Evolutionary conservation across 208 protist species (phyloP), one percentile per base, ranked within the genome.

Genomic region (Acanthamoeba royreba): DNA sequence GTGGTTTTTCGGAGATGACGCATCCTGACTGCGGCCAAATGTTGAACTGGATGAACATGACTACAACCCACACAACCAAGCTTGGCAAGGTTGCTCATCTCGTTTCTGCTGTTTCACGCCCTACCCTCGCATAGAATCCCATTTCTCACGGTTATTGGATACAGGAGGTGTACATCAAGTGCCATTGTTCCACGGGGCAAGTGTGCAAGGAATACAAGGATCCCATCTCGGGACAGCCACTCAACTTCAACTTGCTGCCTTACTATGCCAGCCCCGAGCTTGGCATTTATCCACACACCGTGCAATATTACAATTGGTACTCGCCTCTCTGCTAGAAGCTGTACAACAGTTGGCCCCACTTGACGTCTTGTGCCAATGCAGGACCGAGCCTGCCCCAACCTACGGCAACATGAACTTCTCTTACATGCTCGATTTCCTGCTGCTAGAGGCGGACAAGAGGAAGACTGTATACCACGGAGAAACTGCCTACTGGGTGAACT

Each of bases 211-310:
- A 85, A 22, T 92, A 58, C 47, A 45, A 43, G 63, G 93, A 94
- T 45, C 93, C 93, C 53, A 4, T 55, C 28, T 92, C 93, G 3
- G 72, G 72, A 8, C 0, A 94, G 63, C 93, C 93, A 19, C 22
- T 94, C 61, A 94, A 94, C 93, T 94, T 94, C 52, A 94, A 94
- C 58, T 88, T 92, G 8, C 72, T 94, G 61, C 93, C 93, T 15
- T 35, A 72, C 46, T 94, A 61, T 17, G 93, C 93, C 85, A 25
- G 15, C 0, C 38, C 83, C 45, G 49, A 53, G 33, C 43, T 94
- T 11, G 93, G 86, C 40, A 87, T 94, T 33, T 58, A 72, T 42
- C 93, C 93, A 19, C 93, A 94, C 89, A 94, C 93, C n/a, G 93
- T 94, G 15, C 93, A 94, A 46, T 83, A 53, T 33, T 94, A 94